A percentile compares a stretch with the other conserved stretches of the same genome.
Conservation (phyloP, 495 filamentous ascomycete species). For the Coniosporium apollinis region DNA sequence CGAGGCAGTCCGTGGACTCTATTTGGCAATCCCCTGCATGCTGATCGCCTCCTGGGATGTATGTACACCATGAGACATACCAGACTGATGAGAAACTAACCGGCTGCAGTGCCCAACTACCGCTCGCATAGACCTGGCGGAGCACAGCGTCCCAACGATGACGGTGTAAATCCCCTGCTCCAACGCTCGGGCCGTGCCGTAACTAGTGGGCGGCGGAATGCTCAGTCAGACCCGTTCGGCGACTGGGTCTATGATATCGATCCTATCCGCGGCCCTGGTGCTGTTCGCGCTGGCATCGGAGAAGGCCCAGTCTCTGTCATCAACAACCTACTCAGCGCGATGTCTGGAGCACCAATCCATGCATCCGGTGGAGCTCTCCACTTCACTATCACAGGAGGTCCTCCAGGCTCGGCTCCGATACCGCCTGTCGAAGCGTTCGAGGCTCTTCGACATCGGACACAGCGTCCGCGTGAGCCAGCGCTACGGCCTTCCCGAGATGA, state of each 20-base stretch:
- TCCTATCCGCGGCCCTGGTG: constrained; percentile 6
- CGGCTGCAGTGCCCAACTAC: constrained; percentile 31
- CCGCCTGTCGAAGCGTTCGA: too few relatives aligned
- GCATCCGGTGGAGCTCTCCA: too few relatives aligned
- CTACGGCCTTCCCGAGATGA: constrained; percentile 32
- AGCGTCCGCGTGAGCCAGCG: background rate
- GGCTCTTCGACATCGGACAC: too few relatives aligned
- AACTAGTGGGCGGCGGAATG: too few relatives aligned
- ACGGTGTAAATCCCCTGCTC: constrained; percentile 65
- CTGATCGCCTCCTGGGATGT: too few relatives aligned
- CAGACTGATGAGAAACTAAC: constrained; percentile 12
- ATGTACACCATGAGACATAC: too few relatives aligned
- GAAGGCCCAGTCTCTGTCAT: constrained; percentile 48
- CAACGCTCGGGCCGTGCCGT: constrained; percentile 18
- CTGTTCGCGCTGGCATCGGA: constrained; percentile 15
- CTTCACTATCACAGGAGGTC: too few relatives aligned
- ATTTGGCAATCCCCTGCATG: too few relatives aligned
- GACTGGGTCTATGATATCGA: constrained; percentile 42
- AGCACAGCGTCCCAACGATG: constrained; percentile 41
- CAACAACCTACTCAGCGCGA: constrained; percentile 41
- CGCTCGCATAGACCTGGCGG: constrained; percentile 36
- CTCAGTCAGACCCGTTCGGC: too few relatives aligned
- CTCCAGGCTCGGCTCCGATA: too few relatives aligned
- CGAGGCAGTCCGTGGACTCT: constrained; percentile 7
- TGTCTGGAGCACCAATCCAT: constrained; percentile 17